phyloP scores from a whole-genome alignment of 2,329 filamentous ascomycete genomes.

The Fusarium drepaniforme region DNA sequence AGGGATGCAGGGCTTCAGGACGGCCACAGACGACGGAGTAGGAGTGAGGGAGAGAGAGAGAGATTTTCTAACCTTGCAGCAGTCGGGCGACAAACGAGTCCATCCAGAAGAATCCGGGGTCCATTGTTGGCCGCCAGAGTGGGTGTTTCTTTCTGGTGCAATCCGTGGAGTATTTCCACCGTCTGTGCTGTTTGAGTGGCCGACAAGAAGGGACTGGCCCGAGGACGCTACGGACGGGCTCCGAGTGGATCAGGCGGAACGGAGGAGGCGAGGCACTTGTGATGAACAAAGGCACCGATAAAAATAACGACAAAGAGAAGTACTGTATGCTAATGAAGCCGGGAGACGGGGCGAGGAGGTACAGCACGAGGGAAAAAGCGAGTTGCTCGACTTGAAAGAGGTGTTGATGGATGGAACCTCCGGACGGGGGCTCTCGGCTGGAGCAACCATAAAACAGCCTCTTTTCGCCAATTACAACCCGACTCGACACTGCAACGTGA shows the following conservation, averaged over 20 bases:
- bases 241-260: background rate
- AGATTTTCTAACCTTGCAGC: constrained; percentile 43
- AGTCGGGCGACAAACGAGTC: constrained; percentile 37
- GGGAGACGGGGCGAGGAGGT: background rate
- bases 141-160: constrained; percentile 36
- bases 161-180: constrained; percentile 25
- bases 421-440: constrained; percentile 2
- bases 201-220: background rate
- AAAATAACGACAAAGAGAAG: background rate
- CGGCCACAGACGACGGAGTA: background rate
- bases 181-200: constrained; percentile 7
- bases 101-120: constrained; percentile 39
- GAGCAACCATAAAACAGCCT: constrained; percentile 10
- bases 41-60: background rate
- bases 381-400: background rate
- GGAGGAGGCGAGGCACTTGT: background rate
- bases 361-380: background rate
- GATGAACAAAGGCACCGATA: background rate
- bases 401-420: background rate
- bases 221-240: background rate
- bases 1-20: background rate
- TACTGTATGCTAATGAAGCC: background rate
- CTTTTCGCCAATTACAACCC: constrained; percentile 11
- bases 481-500: constrained; percentile 5
- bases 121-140: constrained; percentile 38